Evolutionary conservation across 1,284 basidiomycete genomes (phyloP), one percentile per base, ranked within the genome.

Genomic region (Ustilago tritici): DNA sequence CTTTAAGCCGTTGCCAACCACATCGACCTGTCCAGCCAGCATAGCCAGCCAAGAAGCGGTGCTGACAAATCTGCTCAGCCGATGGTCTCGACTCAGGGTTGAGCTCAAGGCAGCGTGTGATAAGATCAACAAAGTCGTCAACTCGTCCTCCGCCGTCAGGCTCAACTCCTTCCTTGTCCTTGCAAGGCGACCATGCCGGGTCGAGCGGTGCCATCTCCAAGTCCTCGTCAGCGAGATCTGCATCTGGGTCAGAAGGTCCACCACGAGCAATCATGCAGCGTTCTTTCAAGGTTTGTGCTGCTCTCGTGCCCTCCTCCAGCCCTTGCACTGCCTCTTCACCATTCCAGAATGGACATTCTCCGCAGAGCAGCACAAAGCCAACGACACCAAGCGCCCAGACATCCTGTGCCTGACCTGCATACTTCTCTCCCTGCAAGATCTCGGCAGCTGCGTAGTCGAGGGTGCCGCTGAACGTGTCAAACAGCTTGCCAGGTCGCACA

Each of bases 311-410:
- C 28, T 71, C 65, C 19, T 70, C 65, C 19, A 86, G 61, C 2
- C 85, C 86, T 41, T 72, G 57, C 32, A 79, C 72, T 14, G 84
- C 77, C 61, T 85, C 75, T 32, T 84, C 77, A 59, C 84, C 84
- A 69, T 85, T 93, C 93, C 85, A 91, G 89, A 85, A 84, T 0
- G 95, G 95, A 81, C 94, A 97, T 88, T 98, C 95, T 23, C 96
- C 96, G 31, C 95, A 93, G 15, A 99, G 90, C 65, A 99, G 90
- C 62, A 99, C 97, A 86, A 95, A 99, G 12, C 92, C 94, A 17
- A 99, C 94, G 12, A 98, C 95, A n/a, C 96, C 96, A 66, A 97
- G 93, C 0, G 96, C 96, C 96, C 96, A 99, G 0, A 99, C 92
- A 81, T 99, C 96, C 87, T 98, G 95, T 85, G 96, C 95, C 86